Evolutionary conservation across 2,329 filamentous ascomycete species (phyloP), one percentile per base, ranked within the genome.

Genomic region (Ustulina deusta): DNA sequence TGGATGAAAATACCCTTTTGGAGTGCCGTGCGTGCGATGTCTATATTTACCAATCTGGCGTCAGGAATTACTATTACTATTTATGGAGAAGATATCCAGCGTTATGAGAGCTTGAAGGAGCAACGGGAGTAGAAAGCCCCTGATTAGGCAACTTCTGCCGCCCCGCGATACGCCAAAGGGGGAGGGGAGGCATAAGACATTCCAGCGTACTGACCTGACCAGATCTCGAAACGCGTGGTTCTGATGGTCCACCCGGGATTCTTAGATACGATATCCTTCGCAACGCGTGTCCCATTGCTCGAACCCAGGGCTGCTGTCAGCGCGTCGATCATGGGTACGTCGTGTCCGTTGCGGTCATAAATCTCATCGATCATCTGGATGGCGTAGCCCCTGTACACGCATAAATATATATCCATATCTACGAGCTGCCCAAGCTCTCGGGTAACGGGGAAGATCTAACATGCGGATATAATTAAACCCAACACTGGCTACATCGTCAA

Each of bases 381-480:
- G 0, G 85, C 84, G 68, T 84, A 88, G 3, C 84, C 85, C 74
- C 74, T 77, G n/a, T 40, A 4, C 27, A 38, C 17, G 15, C 9
- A 32, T 73, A 15, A 72, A 66, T 51, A 27, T 63, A 29, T 15
- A n/a, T 6, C 2, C 17, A 38, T 2, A 49, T 58, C 15, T 62
- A 42, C 2, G 11, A n/a, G 38, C 10, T 5, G 6, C 29, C 17
- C 6, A 17, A 11, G 32, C 22, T 15, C 22, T 51, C 9, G 15
- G 27, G 42, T 15, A 42, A 44, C 0, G n/a, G 6, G 11, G 25
- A n/a, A 22, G 34, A 9, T 49, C 75, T 74, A 56, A 78, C 72
- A 88, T 80, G 22, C 86, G 83, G 27, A 88, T 82, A n/a, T 82
- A 84, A 72, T 88, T 88, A 74, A 87, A 84, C 1, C 85, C 85